Percentiles rank a stretch among this genome's conserved stretches.
These are phyloP conservation scores for Saccharomycopsis phalli DNA, from an alignment of 1,139 yeast genomes.

Conservation along the genomic window DNA sequence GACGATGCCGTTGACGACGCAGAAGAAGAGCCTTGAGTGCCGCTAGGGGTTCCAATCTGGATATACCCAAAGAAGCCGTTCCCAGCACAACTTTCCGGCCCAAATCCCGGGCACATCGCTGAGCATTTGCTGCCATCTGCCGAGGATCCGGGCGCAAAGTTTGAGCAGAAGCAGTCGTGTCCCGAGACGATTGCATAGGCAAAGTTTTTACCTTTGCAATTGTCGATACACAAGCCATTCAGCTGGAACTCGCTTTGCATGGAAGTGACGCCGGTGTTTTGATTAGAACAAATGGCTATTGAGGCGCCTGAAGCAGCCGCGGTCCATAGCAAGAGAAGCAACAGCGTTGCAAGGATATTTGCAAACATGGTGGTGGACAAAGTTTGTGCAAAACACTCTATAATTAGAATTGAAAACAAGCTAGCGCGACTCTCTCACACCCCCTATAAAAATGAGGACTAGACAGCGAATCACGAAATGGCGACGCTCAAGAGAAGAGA, in stretches of 20 bases:
- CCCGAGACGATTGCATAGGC: conserved; percentile 16
- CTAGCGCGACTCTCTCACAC: too few relatives aligned
- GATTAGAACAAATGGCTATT: conserved; percentile 8
- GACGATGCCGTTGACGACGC: conserved; percentile 14
- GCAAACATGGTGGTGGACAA: too few relatives aligned
- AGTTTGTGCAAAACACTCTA: too few relatives aligned
- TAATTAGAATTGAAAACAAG: too few relatives aligned
- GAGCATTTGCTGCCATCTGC: conserved; percentile 8
- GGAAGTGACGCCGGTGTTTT: conserved; percentile 6
- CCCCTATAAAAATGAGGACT: too few relatives aligned
- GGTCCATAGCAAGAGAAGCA: neutral
- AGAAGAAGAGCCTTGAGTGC: conserved; percentile 14
- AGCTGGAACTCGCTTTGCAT: conserved; percentile 8
- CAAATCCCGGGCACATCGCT: conserved; percentile 17
- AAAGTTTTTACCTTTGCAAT: conserved; percentile 9
- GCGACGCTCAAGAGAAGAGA: too few relatives aligned
- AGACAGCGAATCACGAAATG: too few relatives aligned
- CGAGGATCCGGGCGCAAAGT: conserved; percentile 11
- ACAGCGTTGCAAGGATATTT: neutral
- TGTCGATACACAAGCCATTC: conserved; percentile 13
- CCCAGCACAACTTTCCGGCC: conserved; percentile 23
- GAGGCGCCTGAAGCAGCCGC: neutral
- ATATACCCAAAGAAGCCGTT: conserved; percentile 16
- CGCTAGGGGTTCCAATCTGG: conserved; percentile 13
- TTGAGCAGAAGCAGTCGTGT: conserved; percentile 18